Conservation (phyloP, 257 asterid species). For the Solanum tarijense region DNA sequence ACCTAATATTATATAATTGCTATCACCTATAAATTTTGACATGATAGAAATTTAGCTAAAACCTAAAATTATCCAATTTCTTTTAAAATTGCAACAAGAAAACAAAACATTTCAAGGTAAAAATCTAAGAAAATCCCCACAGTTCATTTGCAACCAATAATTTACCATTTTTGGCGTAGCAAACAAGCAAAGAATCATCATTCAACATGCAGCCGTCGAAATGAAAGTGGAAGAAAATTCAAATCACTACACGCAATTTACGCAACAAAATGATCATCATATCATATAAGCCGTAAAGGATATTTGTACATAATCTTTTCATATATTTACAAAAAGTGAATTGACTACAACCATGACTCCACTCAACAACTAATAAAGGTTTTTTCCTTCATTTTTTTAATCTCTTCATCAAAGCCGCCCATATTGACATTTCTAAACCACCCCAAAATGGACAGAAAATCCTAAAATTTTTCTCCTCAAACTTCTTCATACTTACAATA, state of each 20-base stretch:
- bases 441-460: constrained; percentile 20
- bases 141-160: neutral
- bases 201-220: neutral
- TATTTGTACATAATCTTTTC: neutral
- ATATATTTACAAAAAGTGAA: constrained; percentile 27
- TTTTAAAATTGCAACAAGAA: neutral
- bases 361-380: constrained; percentile 1
- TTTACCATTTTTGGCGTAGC: constrained; percentile 17
- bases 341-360: constrained; percentile 21
- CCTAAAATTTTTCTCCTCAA: constrained; percentile 4
- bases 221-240: neutral
- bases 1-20: no score
- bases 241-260: neutral
- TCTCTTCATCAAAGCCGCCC: constrained; percentile 15
- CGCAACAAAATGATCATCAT: neutral
- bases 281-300: neutral
- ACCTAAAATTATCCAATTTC: neutral
- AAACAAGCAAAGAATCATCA: constrained; percentile 36
- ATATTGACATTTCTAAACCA: constrained; percentile 21
- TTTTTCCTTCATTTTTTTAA: neutral
- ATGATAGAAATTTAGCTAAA: no score
- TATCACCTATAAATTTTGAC: no score
- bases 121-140: neutral
- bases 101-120: neutral
- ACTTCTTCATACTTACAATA: constrained; percentile 45